phyloP scores from a whole-genome alignment of 768 basidiomycete genomes.

The Psilocybe cubensis region DNA sequence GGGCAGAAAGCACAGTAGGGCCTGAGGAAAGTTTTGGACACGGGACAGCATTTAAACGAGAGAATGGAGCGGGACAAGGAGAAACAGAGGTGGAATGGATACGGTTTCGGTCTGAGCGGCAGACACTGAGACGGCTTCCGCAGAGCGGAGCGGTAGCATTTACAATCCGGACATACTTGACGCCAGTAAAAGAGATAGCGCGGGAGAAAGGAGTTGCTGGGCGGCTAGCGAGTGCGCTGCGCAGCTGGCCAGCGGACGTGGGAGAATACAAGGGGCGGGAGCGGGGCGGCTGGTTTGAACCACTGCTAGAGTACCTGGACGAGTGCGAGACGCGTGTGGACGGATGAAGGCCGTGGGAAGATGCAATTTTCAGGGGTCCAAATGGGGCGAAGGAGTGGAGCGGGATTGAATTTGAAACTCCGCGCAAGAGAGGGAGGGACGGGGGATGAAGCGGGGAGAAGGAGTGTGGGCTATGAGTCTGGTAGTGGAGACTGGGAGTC shows the following conservation, averaged over 20 bases:
- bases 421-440: not conserved
- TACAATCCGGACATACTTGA: slow-evolving; percentile 69
- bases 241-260: slow-evolving; percentile 70
- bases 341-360: slow-evolving; percentile 17
- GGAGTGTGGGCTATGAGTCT: slow-evolving; percentile 5
- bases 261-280: slow-evolving; percentile 48
- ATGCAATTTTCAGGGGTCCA: slow-evolving; percentile 15
- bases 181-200: slow-evolving; percentile 52
- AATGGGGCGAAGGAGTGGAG: slow-evolving; percentile 12
- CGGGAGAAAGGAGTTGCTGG: slow-evolving; percentile 62
- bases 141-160: slow-evolving; percentile 68
- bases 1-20: slow-evolving; percentile 60
- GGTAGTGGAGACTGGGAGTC: not conserved
- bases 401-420: slow-evolving; percentile 18
- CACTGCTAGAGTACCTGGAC: slow-evolving; percentile 42
- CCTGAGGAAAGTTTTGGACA: slow-evolving; percentile 48
- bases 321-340: slow-evolving; percentile 20
- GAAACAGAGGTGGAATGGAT: slow-evolving; percentile 45
- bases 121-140: slow-evolving; percentile 67
- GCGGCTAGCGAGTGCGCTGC: slow-evolving; percentile 63
- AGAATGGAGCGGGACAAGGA: slow-evolving; percentile 1
- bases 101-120: slow-evolving; percentile 64
- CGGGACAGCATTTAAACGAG: slow-evolving; percentile 13
- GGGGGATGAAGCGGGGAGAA: slow-evolving; percentile 7
- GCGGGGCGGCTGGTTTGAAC: slow-evolving; percentile 33